phyloP scores from a whole-genome alignment of 139 green algal genomes.

The Penium margaritaceum region DNA sequence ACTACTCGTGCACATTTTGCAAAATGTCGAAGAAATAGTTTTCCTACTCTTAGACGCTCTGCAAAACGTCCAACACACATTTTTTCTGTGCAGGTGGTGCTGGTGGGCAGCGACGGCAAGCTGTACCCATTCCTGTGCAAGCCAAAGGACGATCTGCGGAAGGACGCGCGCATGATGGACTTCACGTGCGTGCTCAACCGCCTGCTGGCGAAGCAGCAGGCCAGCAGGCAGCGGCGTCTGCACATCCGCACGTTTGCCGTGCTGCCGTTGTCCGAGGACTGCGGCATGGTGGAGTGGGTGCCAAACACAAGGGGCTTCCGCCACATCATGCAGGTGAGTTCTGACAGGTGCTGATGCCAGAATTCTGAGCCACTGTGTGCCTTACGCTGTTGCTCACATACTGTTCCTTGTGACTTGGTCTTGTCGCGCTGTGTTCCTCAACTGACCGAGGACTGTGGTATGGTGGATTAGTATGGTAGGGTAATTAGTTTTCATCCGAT shows the following conservation, averaged over 20 bases:
- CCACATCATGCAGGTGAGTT: slow-evolving; percentile 52
- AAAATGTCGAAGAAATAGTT: too few relatives aligned
- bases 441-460: too few relatives aligned
- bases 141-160: slow-evolving; percentile 94
- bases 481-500: too few relatives aligned
- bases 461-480: too few relatives aligned
- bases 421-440: too few relatives aligned
- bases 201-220: slow-evolving; percentile 52
- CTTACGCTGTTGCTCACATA: too few relatives aligned
- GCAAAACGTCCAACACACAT: too few relatives aligned
- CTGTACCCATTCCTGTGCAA: slow-evolving; percentile 91
- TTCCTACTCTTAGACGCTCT: too few relatives aligned
- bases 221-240: slow-evolving; percentile 63
- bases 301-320: slow-evolving; percentile 60
- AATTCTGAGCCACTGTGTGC: too few relatives aligned
- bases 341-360: too few relatives aligned
- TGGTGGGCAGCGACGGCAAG: slow-evolving; percentile 69
- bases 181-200: slow-evolving; percentile 68
- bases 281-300: slow-evolving; percentile 80
- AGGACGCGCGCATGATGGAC: slow-evolving; percentile 96
- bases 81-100: slow-evolving; percentile 43
- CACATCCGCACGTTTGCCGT: slow-evolving; percentile 79
- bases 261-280: slow-evolving; percentile 84
- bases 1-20: too few relatives aligned
- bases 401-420: too few relatives aligned